These are phyloP conservation scores for Backusella liffmaniae DNA, from an alignment of 192 early-diverging fungal species.

Conservation along the genomic window DNA sequence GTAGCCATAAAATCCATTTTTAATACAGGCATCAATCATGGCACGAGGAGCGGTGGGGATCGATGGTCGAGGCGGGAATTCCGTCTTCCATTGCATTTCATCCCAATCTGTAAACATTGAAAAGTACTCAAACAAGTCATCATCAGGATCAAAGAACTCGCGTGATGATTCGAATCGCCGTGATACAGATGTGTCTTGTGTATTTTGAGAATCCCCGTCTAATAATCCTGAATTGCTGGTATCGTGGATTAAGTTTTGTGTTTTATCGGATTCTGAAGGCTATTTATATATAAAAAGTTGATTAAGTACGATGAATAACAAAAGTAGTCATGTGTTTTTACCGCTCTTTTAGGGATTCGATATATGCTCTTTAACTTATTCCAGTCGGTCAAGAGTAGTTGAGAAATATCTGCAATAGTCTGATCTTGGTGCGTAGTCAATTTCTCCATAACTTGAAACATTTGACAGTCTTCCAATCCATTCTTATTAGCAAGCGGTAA, in stretches of 20 bases:
- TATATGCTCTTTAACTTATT: conserved; percentile 49
- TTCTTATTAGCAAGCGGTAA: conserved; percentile 83
- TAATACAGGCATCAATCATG: conserved; percentile 23
- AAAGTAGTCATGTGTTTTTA: conserved; percentile 11
- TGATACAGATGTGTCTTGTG: neutral
- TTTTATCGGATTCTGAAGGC: neutral
- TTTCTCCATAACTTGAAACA: conserved; percentile 66
- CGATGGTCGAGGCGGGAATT: conserved; percentile 16
- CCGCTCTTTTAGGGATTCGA: conserved; percentile 57
- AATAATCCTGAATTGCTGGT: neutral
- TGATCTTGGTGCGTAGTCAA: conserved; percentile 46
- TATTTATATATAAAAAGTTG: neutral
- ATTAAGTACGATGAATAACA: neutral
- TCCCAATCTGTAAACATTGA: conserved; percentile 6
- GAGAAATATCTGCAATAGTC: conserved; percentile 44
- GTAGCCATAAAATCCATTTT: conserved; percentile 7
- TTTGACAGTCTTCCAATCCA: conserved; percentile 70
- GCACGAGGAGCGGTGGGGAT: conserved; percentile 38
- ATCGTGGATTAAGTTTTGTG: neutral
- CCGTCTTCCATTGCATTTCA: conserved; percentile 21
- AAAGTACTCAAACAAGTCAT: conserved; percentile 36
- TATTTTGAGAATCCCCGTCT: neutral
- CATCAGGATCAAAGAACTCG: conserved; percentile 34
- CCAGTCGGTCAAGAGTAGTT: conserved; percentile 52
- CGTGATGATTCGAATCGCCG: conserved; percentile 26